Evolutionary conservation across 495 filamentous ascomycete genomes (phyloP).

Genomic region (Aspergillus ostianus): DNA sequence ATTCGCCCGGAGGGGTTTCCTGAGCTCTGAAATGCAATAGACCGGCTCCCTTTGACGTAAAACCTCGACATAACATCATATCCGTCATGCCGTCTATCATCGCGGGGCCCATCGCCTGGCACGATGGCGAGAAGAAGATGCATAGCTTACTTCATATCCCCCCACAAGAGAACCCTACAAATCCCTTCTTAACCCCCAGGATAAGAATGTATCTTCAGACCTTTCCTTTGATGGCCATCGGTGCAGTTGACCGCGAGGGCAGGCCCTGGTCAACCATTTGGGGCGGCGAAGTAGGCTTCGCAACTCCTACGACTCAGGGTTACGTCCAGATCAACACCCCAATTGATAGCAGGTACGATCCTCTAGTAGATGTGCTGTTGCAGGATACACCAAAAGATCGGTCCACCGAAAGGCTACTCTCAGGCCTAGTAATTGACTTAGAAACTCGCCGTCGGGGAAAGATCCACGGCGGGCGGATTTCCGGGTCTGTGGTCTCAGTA

Average conservation of each 20-base stretch:
- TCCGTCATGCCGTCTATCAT: constrained; percentile 43
- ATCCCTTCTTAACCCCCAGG: constrained; percentile 50
- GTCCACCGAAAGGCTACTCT: constrained; percentile 45
- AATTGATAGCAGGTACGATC: constrained; percentile 60
- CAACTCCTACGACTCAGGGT: constrained; percentile 51
- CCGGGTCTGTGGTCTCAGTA: constrained; percentile 47
- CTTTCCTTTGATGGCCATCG: constrained; percentile 68
- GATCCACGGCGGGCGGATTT: constrained; percentile 61
- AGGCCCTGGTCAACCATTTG: constrained; percentile 73
- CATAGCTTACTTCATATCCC: constrained; percentile 47
- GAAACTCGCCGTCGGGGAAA: constrained; percentile 66
- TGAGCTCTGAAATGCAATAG: background rate
- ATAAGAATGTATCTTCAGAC: constrained; percentile 51
- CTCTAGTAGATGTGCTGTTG: constrained; percentile 58
- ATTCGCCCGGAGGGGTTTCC: background rate
- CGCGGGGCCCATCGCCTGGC: constrained; percentile 38
- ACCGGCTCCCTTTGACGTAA: background rate
- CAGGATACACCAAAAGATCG: constrained; percentile 34
- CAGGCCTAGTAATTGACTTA: constrained; percentile 64
- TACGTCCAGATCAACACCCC: constrained; percentile 59
- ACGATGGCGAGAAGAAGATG: constrained; percentile 53
- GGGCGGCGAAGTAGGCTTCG: constrained; percentile 69
- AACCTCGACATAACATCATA: background rate
- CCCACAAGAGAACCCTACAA: constrained; percentile 58
- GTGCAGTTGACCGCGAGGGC: constrained; percentile 59